A percentile compares a stretch with the other conserved stretches of the same genome.
phyloP scores from a whole-genome alignment of 2,329 filamentous ascomycete species.

The Alternaria triticina region DNA sequence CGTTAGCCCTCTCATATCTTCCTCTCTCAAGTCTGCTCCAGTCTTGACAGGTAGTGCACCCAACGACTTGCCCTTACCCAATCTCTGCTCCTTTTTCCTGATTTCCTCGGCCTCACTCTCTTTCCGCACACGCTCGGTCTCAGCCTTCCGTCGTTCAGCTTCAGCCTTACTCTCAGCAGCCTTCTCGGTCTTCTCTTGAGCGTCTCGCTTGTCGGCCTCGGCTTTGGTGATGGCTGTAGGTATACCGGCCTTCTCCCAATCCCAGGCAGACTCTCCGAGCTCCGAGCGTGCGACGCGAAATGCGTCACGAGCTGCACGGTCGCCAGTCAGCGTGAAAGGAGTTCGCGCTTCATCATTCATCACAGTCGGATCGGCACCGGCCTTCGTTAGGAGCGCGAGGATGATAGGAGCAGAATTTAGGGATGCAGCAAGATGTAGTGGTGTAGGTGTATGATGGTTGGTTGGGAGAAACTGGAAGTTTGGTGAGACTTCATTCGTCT shows the following conservation, averaged over 20 bases:
- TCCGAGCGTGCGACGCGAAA: constrained; percentile 88
- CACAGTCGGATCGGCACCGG: constrained; percentile 73
- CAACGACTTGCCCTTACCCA: constrained; percentile 60
- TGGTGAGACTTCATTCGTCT: constrained; percentile 72
- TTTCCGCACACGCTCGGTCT: constrained; percentile 73
- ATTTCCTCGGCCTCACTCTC: constrained; percentile 59
- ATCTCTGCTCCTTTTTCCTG: constrained; percentile 57
- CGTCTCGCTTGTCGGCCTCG: constrained; percentile 73
- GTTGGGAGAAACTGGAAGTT: constrained; percentile 78
- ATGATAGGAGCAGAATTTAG: constrained; percentile 82
- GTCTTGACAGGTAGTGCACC: constrained; percentile 69
- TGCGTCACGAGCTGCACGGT: constrained; percentile 83
- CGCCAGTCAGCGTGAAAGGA: constrained; percentile 84
- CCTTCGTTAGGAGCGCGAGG: constrained; percentile 75
- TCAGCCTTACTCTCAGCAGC: constrained; percentile 69
- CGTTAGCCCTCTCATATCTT: constrained; percentile 83
- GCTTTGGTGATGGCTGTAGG: constrained; percentile 72
- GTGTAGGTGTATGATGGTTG: constrained; percentile 79
- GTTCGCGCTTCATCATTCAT: constrained; percentile 73
- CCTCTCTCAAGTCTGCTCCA: constrained; percentile 79
- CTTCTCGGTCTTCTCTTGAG: constrained; percentile 72
- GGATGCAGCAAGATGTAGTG: constrained; percentile 84
- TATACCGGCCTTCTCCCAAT: constrained; percentile 79
- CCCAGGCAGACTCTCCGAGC: constrained; percentile 76
- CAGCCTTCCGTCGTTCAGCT: constrained; percentile 70